A percentile compares a stretch with the other conserved stretches of the same genome.
These are phyloP conservation scores for Umbelopsis ramanniana DNA, from an alignment of 192 early-diverging fungal species.

Conservation along the genomic window DNA sequence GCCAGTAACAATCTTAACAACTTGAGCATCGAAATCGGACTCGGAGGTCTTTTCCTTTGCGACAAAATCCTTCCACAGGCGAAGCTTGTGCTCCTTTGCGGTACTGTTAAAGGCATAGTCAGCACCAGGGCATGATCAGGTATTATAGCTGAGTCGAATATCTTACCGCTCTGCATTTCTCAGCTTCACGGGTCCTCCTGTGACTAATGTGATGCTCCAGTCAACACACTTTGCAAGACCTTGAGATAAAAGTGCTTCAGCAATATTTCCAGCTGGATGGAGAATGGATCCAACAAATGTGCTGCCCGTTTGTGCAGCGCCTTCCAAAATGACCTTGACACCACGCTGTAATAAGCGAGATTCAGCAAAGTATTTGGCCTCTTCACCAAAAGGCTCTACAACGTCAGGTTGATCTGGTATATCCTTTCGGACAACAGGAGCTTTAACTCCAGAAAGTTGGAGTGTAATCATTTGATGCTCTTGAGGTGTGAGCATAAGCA, in stretches of 20 bases:
- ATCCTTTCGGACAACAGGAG: constrained; percentile 76
- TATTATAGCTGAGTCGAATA: background rate
- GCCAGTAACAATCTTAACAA: constrained; percentile 57
- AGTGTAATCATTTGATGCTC: constrained; percentile 79
- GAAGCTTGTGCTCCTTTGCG: constrained; percentile 80
- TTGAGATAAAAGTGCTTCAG: constrained; percentile 79
- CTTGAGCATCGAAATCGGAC: constrained; percentile 57
- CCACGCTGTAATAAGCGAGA: constrained; percentile 88
- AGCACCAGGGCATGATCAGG: background rate
- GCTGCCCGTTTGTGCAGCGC: constrained; percentile 58
- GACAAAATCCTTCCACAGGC: constrained; percentile 82
- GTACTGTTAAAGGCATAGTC: background rate
- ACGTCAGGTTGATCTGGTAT: constrained; percentile 71
- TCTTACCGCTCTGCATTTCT: constrained; percentile 76
- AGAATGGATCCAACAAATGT: constrained; percentile 78
- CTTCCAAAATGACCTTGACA: constrained; percentile 84
- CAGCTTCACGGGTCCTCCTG: constrained; percentile 73
- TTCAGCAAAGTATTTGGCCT: constrained; percentile 94
- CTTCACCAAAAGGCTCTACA: constrained; percentile 90
- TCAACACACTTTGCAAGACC: constrained; percentile 89
- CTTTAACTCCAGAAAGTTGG: constrained; percentile 83
- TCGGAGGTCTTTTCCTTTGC: constrained; percentile 53
- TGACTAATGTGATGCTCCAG: constrained; percentile 81
- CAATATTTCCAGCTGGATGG: constrained; percentile 91
- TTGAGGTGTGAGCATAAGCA: constrained; percentile 62